Evolutionary conservation across 495 filamentous ascomycete species (phyloP).

Genomic region (Lasiosphaeriaceae sp.): DNA sequence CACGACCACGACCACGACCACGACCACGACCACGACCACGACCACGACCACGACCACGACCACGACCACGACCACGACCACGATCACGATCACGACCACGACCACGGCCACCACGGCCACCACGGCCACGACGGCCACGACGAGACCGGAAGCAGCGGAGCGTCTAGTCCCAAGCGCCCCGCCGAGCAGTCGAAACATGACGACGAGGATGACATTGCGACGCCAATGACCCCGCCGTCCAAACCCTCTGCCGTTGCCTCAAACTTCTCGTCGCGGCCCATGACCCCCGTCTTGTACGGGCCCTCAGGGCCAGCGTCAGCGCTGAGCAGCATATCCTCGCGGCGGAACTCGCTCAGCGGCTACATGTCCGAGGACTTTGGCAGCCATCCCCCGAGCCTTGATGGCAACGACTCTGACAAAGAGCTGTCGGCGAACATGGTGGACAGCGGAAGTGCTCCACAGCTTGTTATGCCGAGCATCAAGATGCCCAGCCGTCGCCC

Average conservation of each 20-base stretch:
- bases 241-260: conserved; percentile 12
- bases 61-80: too few relatives aligned
- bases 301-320: conserved; percentile 48
- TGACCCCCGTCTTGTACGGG: conserved; percentile 52
- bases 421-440: conserved; percentile 26
- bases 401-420: conserved; percentile 1
- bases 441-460: conserved; percentile 62
- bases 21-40: too few relatives aligned
- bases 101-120: too few relatives aligned
- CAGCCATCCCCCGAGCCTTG: conserved; percentile 40
- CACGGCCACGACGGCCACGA: too few relatives aligned
- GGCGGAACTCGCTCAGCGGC: conserved; percentile 48
- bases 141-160: too few relatives aligned
- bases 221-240: conserved; percentile 1
- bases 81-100: too few relatives aligned
- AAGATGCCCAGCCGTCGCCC: conserved; percentile 90
- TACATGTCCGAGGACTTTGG: conserved; percentile 49
- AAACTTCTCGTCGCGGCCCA: conserved; percentile 43
- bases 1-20: too few relatives aligned
- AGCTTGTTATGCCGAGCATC: conserved; percentile 97
- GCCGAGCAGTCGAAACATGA: background rate
- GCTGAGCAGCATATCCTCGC: conserved; percentile 47
- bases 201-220: background rate
- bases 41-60: too few relatives aligned
- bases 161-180: background rate